Percentiles rank a stretch among this genome's conserved stretches.
phyloP scores from a whole-genome alignment of 768 basidiomycete genomes.

The Tremella fuciformis region DNA sequence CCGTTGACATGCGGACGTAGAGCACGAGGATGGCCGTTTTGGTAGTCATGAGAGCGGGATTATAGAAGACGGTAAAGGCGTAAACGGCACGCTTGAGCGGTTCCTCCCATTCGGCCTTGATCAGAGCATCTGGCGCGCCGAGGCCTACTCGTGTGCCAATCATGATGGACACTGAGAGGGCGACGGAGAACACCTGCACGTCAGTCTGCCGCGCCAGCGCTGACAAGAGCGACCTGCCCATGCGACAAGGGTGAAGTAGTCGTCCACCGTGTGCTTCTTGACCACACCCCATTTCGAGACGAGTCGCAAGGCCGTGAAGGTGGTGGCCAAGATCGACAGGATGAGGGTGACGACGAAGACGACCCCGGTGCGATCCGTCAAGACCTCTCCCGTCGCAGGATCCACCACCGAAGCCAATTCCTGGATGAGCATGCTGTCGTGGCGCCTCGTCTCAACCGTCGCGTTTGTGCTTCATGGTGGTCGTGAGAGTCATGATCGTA shows the following conservation, averaged over 20 bases:
- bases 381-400: too few species aligned
- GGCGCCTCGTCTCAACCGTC: too few species aligned
- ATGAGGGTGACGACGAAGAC: constrained; percentile 46
- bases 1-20: constrained; percentile 43
- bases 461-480: too few species aligned
- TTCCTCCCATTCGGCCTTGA: constrained; percentile 10
- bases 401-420: too few species aligned
- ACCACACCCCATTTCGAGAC: constrained; percentile 39
- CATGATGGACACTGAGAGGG: constrained; percentile 28
- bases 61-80: constrained; percentile 47
- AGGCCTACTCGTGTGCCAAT: constrained; percentile 33
- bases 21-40: constrained; percentile 48
- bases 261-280: constrained; percentile 26
- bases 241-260: constrained; percentile 37
- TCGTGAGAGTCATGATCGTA: too few species aligned
- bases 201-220: background rate
- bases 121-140: constrained; percentile 28
- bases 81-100: constrained; percentile 26
- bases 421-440: too few species aligned
- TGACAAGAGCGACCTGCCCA: constrained; percentile 33
- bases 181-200: constrained; percentile 25
- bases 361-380: constrained; percentile 24
- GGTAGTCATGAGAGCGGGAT: constrained; percentile 47
- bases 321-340: constrained; percentile 37
- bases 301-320: constrained; percentile 36